Conservation (phyloP, 257 asterid genomes). For the Osmanthus fragrans region DNA sequence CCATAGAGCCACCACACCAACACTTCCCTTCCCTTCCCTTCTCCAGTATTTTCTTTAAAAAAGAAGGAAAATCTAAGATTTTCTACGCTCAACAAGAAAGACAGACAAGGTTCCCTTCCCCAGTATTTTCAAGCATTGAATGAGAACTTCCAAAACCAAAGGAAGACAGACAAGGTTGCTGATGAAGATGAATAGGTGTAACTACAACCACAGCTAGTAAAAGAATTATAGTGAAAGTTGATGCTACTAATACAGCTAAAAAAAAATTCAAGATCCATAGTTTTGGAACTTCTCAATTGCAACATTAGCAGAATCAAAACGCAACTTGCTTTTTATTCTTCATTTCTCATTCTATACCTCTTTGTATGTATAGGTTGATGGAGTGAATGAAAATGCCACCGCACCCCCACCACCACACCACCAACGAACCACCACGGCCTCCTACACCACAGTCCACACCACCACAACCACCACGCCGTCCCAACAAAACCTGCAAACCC, state of each 20-base stretch:
- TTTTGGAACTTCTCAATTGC: constrained; percentile 30
- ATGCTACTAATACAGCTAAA: constrained; percentile 30
- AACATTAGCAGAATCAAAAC: constrained; percentile 26
- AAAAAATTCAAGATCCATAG: constrained; percentile 46
- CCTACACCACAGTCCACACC: too few species aligned
- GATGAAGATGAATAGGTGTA: constrained; percentile 39
- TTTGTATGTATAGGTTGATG: constrained; percentile 20
- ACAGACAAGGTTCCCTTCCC: too few species aligned
- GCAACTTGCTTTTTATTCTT: constrained; percentile 19
- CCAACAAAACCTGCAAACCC: too few species aligned
- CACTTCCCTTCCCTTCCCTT: too few species aligned
- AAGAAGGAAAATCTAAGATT: too few species aligned
- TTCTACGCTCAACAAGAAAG: too few species aligned
- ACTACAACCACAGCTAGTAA: constrained; percentile 34
- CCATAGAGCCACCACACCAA: too few species aligned
- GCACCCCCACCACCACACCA: too few species aligned
- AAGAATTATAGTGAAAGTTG: constrained; percentile 48
- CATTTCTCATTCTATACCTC: not conserved
- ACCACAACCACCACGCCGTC: too few species aligned
- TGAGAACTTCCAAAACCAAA: constrained; percentile 42
- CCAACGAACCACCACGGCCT: too few species aligned
- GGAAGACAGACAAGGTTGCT: constrained; percentile 45
- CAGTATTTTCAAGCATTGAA: constrained; percentile 42
- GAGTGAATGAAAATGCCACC: constrained; percentile 16
- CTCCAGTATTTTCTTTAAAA: too few species aligned